phyloP scores from a whole-genome alignment of 2,329 filamentous ascomycete genomes.

The Calycina herbarum region DNA sequence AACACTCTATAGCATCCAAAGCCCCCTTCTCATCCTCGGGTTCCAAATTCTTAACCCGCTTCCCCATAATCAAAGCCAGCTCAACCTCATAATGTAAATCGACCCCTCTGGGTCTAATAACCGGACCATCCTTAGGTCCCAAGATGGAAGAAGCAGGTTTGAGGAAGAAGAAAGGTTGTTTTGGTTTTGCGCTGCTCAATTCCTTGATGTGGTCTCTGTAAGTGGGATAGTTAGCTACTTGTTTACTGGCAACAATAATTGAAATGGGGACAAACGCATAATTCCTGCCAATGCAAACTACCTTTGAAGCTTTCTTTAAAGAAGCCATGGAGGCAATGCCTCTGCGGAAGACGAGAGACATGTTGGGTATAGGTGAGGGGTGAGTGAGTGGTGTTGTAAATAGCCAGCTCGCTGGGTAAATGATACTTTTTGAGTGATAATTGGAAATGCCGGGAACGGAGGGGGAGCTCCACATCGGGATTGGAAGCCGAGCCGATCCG shows the following conservation, averaged over 20 bases:
- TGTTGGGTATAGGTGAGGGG: conserved; percentile 20
- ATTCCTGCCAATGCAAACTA: conserved; percentile 89
- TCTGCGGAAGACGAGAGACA: conserved; percentile 36
- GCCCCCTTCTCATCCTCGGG: conserved; percentile 74
- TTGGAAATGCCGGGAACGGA: background rate
- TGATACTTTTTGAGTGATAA: background rate
- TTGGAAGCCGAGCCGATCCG: background rate
- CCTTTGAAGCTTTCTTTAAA: conserved; percentile 52
- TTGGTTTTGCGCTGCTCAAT: conserved; percentile 81
- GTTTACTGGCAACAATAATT: conserved; percentile 11
- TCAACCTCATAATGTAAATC: conserved; percentile 71
- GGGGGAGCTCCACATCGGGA: background rate
- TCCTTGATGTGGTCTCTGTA: conserved; percentile 87
- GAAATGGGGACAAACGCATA: conserved; percentile 69
- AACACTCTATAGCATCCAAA: conserved; percentile 78
- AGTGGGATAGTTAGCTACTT: conserved; percentile 13
- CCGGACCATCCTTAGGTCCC: conserved; percentile 53
- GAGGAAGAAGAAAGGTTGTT: conserved; percentile 98
- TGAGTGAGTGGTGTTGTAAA: conserved; percentile 5
- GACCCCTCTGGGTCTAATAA: conserved; percentile 18
- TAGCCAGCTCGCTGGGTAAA: conserved; percentile 5
- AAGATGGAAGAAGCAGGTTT: conserved; percentile 90
- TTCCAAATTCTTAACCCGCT: conserved; percentile 72
- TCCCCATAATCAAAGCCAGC: conserved; percentile 85
- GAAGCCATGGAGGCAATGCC: conserved; percentile 42